Conservation (phyloP, 75 land plant species). For the Cryptomeria japonica region DNA sequence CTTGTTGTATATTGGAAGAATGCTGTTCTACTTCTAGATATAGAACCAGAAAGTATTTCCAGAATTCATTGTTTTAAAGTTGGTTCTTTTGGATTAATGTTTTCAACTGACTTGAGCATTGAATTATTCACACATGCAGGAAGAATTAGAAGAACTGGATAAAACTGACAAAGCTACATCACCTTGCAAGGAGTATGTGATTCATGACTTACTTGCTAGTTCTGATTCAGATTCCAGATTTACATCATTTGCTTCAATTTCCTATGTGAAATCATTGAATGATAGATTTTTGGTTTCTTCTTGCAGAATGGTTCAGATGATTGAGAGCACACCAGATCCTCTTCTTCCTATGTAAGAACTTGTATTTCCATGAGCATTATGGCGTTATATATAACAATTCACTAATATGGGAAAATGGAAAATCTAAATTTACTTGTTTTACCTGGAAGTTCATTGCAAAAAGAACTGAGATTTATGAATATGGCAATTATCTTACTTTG, state of each 20-base stretch:
- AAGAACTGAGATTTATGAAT: background rate
- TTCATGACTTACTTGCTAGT: background rate
- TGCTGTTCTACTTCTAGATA: background rate
- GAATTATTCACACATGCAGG: constrained; percentile 19
- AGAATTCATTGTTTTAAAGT: background rate
- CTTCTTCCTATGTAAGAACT: constrained; percentile 47
- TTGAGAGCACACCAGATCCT: constrained; percentile 50
- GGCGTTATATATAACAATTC: background rate
- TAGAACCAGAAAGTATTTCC: background rate
- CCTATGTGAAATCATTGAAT: background rate
- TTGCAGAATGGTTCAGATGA: constrained; percentile 36
- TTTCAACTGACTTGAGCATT: background rate
- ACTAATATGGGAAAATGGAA: background rate
- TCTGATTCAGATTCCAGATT: background rate
- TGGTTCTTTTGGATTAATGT: background rate
- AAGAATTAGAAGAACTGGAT: constrained; percentile 55
- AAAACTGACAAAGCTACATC: constrained; percentile 43
- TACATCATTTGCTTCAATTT: background rate
- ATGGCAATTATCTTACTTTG: background rate
- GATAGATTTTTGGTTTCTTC: constrained; percentile 8
- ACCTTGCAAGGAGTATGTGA: constrained; percentile 50
- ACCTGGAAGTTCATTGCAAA: background rate
- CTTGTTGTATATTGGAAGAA: background rate
- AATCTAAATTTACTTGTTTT: background rate
- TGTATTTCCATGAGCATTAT: background rate